Evolutionary conservation across 78 protist genomes (phyloP).

Genomic region (Bodo saltans): DNA sequence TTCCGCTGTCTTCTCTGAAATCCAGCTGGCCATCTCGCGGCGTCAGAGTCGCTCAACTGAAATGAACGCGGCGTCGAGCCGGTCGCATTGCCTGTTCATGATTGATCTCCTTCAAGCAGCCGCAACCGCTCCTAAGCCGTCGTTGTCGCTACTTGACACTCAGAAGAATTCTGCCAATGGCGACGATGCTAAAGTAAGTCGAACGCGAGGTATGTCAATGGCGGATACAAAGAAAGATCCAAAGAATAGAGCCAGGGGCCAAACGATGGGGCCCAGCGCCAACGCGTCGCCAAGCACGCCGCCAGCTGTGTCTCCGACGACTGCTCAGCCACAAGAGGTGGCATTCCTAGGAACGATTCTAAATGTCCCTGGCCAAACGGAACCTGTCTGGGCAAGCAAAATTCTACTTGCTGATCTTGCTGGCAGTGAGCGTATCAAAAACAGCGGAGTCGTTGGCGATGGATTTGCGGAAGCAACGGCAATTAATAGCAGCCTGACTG

Average conservation of each 20-base stretch:
- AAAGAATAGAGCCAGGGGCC: no score
- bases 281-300: not conserved
- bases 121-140: slow-evolving; percentile 4
- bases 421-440: slow-evolving; percentile 12
- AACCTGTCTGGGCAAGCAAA: not conserved
- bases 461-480: not conserved
- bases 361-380: not conserved
- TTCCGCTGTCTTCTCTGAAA: not conserved
- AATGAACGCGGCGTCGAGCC: slow-evolving; percentile 16
- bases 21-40: slow-evolving; percentile 10
- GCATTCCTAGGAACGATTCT: not conserved
- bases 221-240: no score
- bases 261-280: no score
- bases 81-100: slow-evolving; percentile 25
- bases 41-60: slow-evolving; percentile 1
- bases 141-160: not conserved
- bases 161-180: not conserved
- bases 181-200: no score
- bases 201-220: no score
- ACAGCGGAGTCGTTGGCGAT: not conserved
- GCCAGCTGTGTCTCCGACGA: not conserved
- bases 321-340: not conserved
- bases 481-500: slow-evolving; percentile 22
- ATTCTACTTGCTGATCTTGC: slow-evolving; percentile 23
- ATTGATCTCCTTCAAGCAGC: slow-evolving; percentile 25